These are phyloP conservation scores for Penicillium sp. DNA, from an alignment of 2,329 filamentous ascomycete species.

Conservation along the genomic window DNA sequence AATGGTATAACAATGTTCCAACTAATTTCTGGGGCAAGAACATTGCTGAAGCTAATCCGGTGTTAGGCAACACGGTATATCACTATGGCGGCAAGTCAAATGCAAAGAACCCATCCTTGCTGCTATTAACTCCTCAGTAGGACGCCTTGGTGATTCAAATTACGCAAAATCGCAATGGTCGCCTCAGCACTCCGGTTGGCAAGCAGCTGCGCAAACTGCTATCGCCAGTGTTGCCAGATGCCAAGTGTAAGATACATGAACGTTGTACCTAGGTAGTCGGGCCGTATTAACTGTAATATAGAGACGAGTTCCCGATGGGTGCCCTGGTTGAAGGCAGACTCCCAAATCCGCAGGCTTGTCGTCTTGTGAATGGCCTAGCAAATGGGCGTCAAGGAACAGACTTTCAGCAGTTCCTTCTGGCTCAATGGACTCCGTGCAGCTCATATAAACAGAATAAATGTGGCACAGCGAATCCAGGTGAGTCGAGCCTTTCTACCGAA, in stretches of 20 bases:
- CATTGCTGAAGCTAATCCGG: no score
- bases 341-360: neutral
- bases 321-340: neutral
- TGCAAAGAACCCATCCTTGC: no score
- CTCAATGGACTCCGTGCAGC: neutral
- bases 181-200: neutral
- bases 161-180: neutral
- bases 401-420: neutral
- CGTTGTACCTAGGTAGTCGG: no score
- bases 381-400: neutral
- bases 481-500: no score
- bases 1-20: neutral
- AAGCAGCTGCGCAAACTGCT: neutral
- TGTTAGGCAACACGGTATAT: neutral
- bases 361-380: neutral
- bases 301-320: neutral
- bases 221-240: neutral
- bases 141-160: no score
- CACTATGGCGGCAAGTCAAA: neutral
- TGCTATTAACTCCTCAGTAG: no score
- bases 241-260: neutral
- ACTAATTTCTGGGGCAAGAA: no score
- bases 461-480: neutral
- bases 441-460: neutral
- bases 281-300: no score